Evolutionary conservation across 495 filamentous ascomycete genomes (phyloP).

Genomic region (Talaromyces liani): DNA sequence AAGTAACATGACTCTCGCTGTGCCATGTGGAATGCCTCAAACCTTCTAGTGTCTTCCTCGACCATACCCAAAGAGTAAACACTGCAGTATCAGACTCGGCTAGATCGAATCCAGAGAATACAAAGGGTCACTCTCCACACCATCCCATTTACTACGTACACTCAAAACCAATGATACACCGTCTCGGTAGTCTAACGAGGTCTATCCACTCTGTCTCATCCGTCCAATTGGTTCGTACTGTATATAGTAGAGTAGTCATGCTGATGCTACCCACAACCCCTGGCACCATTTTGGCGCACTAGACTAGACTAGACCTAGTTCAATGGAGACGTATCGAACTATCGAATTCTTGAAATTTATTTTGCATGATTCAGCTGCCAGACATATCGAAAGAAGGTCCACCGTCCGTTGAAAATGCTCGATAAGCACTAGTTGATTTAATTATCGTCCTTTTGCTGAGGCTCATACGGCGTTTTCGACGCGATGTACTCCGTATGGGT

Average conservation of each 20-base stretch:
- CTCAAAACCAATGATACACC: background rate
- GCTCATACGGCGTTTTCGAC: background rate
- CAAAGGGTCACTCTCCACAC: background rate
- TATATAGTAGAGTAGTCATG: too few relatives aligned
- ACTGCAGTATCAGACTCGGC: background rate
- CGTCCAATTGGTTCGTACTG: background rate
- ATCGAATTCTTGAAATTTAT: background rate
- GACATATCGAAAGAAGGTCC: background rate
- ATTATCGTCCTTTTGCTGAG: background rate
- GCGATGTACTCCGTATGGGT: background rate
- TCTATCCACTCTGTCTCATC: background rate
- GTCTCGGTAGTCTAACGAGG: background rate
- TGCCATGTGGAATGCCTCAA: background rate
- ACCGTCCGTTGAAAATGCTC: background rate
- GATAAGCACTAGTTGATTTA: background rate
- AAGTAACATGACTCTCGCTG: background rate
- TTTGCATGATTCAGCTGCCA: background rate
- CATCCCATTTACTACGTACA: background rate
- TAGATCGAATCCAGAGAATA: background rate
- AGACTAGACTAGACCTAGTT: background rate
- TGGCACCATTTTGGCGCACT: background rate
- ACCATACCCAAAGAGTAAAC: background rate
- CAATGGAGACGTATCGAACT: background rate
- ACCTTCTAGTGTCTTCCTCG: slow-evolving; percentile 1
- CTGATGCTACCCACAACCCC: background rate